Conservation (phyloP, 257 asterid genomes). For the Scutellaria galericulata region DNA sequence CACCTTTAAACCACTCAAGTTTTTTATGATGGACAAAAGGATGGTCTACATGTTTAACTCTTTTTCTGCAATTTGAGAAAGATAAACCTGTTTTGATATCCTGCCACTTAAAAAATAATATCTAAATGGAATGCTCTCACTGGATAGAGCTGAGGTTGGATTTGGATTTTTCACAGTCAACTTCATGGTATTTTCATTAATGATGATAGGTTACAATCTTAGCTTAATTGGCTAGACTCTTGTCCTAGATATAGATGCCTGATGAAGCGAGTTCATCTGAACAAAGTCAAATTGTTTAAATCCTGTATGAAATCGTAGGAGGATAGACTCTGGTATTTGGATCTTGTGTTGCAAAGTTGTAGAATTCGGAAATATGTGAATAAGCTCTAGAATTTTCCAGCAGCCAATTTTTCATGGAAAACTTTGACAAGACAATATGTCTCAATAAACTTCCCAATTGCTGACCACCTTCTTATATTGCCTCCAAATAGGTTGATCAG, state of each 20-base stretch:
- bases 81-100: background rate
- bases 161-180: conserved; percentile 7
- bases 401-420: background rate
- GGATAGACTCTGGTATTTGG: background rate
- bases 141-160: conserved; percentile 5
- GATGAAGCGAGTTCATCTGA: background rate
- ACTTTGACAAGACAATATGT: conserved; percentile 5
- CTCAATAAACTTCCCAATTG: conserved; percentile 10
- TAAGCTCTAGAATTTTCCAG: conserved; percentile 8
- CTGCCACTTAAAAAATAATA: background rate
- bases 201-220: background rate
- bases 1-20: too few species aligned
- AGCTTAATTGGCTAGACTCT: conserved; percentile 1
- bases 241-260: conserved; percentile 10
- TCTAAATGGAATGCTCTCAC: background rate
- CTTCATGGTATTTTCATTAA: background rate
- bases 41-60: background rate
- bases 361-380: background rate
- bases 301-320: conserved; percentile 13
- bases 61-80: conserved; percentile 6
- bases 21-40: background rate
- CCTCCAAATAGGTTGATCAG: background rate
- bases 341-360: conserved; percentile 7
- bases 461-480: background rate
- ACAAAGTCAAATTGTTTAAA: background rate